Conservation (phyloP, 1,284 basidiomycete genomes). For the Garcileccinum viscosum region DNA sequence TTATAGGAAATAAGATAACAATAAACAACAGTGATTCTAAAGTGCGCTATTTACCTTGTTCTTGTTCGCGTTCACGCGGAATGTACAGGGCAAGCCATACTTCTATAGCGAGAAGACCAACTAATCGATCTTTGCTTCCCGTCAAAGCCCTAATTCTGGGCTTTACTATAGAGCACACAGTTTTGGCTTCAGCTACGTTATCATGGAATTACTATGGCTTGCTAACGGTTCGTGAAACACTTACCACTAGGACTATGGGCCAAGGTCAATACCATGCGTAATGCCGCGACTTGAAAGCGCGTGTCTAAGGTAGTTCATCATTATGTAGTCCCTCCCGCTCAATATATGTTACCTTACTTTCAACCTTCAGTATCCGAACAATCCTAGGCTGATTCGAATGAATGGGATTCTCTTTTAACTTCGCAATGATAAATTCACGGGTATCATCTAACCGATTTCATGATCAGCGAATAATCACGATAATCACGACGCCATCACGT, state of each 20-base stretch:
- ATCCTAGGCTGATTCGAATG: not conserved
- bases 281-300: slow-evolving; percentile 15
- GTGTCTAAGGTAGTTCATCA: slow-evolving; percentile 13
- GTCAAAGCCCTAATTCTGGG: slow-evolving; percentile 23
- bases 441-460: not conserved
- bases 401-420: not conserved
- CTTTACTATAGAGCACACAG: slow-evolving; percentile 14
- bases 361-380: not conserved
- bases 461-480: slow-evolving; percentile 2
- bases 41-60: not conserved
- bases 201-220: not conserved
- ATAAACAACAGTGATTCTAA: not conserved
- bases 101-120: slow-evolving; percentile 34
- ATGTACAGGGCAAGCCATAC: slow-evolving; percentile 22
- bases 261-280: slow-evolving; percentile 29
- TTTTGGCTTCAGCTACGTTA: slow-evolving; percentile 5
- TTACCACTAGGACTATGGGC: slow-evolving; percentile 20
- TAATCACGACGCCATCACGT: slow-evolving; percentile 1
- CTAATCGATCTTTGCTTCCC: not conserved
- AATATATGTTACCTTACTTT: slow-evolving; percentile 7
- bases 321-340: no score
- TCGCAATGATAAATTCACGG: not conserved
- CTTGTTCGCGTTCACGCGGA: not conserved
- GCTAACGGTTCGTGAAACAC: not conserved
- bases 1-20: not conserved